Evolutionary conservation across 805 yeast species (phyloP), one percentile per base, ranked within the genome.

Genomic region (Candida railenensis): DNA sequence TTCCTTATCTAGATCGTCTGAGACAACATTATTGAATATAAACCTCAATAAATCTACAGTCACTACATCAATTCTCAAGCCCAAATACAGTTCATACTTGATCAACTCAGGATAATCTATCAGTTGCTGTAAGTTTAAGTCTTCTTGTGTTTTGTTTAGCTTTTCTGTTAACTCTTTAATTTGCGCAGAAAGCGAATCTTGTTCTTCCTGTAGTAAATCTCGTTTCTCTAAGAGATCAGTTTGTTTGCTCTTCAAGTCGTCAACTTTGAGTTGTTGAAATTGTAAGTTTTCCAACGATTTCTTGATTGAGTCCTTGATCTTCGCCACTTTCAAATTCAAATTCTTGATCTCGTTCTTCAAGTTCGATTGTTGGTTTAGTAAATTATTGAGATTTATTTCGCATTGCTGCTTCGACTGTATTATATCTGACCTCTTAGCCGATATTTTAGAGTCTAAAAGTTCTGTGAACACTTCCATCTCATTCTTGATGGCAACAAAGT

Each of bases 11-110:
- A 68, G 57, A 42, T 79, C 64, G 30, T 65, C 59, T 15, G 75
- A 66, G 50, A 77, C 80, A 15, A 82, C 65, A 41, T 77, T 76
- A 1, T 58, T 59, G 54, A 83, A 83, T 2, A 67, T 62, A 54
- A 84, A 79, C 47, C 62, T 64, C 38, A 84, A 57, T 30, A 72
- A 52, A 44, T 76, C 80, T 5, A 71, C 74, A 16, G 65, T 61
- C 1, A 78, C 60, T 3, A 81, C 82, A 45, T 77, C 80, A 16
- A 84, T 73, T 32, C 66, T 65, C 46, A 84, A 57, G 1, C 89
- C 89, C 38, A 82, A 63, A 42, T 80, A 63, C 34, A 67, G 60
- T 49, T 83, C 87, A 61, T 75, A 80, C 36, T 74, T 67, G 15
- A 63, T 46, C 36, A 80, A 65, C 55, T 83, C 88, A 0, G 81